Evolutionary conservation across 2,329 filamentous ascomycete genomes (phyloP).

Genomic region (Diaporthe vexans): DNA sequence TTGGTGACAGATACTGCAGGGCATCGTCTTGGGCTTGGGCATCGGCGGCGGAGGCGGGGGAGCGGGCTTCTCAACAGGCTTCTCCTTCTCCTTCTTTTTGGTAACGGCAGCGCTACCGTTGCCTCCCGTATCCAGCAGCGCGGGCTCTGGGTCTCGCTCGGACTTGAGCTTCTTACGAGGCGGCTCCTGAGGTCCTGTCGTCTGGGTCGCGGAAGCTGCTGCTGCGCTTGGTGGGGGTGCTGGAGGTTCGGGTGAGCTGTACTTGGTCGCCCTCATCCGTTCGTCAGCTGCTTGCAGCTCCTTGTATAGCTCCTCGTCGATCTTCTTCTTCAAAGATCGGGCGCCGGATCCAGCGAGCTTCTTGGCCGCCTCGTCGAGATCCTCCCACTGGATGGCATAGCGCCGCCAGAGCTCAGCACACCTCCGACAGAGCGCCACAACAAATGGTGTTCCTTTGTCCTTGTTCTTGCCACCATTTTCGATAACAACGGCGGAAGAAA

Average conservation of each 20-base stretch:
- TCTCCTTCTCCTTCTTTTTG: conserved; percentile 66
- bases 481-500: conserved; percentile 77
- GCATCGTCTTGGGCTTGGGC: conserved; percentile 82
- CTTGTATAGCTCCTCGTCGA: conserved; percentile 90
- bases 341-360: conserved; percentile 86
- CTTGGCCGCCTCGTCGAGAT: conserved; percentile 90
- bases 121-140: conserved; percentile 60
- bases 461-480: conserved; percentile 77
- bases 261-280: conserved; percentile 61
- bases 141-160: conserved; percentile 62
- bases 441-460: conserved; percentile 81
- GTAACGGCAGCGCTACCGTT: conserved; percentile 48
- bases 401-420: conserved; percentile 96
- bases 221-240: conserved; percentile 44
- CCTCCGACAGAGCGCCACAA: conserved; percentile 88
- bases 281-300: conserved; percentile 78
- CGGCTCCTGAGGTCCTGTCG: conserved; percentile 60
- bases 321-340: conserved; percentile 86
- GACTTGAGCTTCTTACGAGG: conserved; percentile 77
- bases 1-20: conserved; percentile 87
- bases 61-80: conserved; percentile 66
- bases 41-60: conserved; percentile 79
- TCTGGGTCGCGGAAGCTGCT: conserved; percentile 47
- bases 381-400: conserved; percentile 96
- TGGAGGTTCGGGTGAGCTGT: conserved; percentile 53